A percentile compares a stretch with the other conserved stretches of the same genome.
These are phyloP conservation scores for Candida sanyaensis DNA, from an alignment of 1,139 yeast genomes.

Conservation along the genomic window DNA sequence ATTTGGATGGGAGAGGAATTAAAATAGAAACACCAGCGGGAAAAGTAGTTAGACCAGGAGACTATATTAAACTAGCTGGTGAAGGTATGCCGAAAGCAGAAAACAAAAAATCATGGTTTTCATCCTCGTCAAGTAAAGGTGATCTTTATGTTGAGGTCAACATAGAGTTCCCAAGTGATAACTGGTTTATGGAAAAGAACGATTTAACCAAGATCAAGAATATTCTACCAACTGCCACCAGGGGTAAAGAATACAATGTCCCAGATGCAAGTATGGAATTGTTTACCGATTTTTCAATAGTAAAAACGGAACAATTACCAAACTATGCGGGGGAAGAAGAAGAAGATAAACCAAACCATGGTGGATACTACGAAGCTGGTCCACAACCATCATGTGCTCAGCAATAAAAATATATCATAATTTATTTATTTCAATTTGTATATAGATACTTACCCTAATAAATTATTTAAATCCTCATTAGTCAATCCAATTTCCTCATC, in stretches of 20 bases:
- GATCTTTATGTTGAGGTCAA: slow-evolving; percentile 72
- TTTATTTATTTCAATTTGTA: slow-evolving; percentile 1
- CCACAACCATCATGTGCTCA: slow-evolving; percentile 41
- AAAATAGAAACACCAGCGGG: slow-evolving; percentile 67
- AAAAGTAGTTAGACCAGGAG: slow-evolving; percentile 80
- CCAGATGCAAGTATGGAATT: slow-evolving; percentile 43
- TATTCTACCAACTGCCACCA: slow-evolving; percentile 49
- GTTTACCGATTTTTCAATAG: slow-evolving; percentile 41
- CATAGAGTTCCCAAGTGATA: slow-evolving; percentile 81
- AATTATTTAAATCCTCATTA: slow-evolving; percentile 35
- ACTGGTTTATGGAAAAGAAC: slow-evolving; percentile 72
- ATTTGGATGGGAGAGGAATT: slow-evolving; percentile 79
- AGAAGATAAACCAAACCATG: slow-evolving; percentile 22
- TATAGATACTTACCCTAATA: slow-evolving; percentile 29
- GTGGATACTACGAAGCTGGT: slow-evolving; percentile 11
- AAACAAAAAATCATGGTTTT: slow-evolving; percentile 37
- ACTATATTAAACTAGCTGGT: slow-evolving; percentile 60
- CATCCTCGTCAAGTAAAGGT: slow-evolving; percentile 48
- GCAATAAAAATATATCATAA: slow-evolving; percentile 24
- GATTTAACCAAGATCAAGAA: slow-evolving; percentile 56
- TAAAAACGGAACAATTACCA: slow-evolving; percentile 33
- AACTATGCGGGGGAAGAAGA: slow-evolving; percentile 31
- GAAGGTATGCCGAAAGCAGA: slow-evolving; percentile 84
- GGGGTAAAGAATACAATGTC: slow-evolving; percentile 25
- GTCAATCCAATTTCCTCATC: slow-evolving; percentile 31